Base-by-base conservation (phyloP, 495 filamentous ascomycete species). In the Glonium stellatum region DNA sequence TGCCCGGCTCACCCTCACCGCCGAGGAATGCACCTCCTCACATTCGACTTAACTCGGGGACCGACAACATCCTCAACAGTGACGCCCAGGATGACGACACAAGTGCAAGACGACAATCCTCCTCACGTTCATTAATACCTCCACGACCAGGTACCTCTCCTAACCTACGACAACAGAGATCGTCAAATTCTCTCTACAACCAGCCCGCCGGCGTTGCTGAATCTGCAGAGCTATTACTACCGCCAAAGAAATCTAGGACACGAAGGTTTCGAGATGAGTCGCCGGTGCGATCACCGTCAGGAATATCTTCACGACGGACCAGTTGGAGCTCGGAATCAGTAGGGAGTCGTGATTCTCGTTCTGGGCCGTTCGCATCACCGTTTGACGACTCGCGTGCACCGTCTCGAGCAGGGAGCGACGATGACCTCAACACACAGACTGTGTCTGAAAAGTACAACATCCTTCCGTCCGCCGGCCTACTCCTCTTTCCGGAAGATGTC, bases 361-460 rank as follows among this genome's bases (percentile, higher is more conserved):
- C 70, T 54, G 70, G 74, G 1, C 78, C 77, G n/a, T 81, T 81
- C 63, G 72, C 66, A 6, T 78, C 77, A 18, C 79, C 80, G 4
- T 80, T 80, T 58, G 76, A 79, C 60, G 85, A 87, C 57, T 84
- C 82, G 21, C 77, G 81, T 66, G 75, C 80, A 1, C 80, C 81
- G 13, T 88, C 84, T 46, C 74, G 80, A 58, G 79, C 80, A 6
- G 82, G 77, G 0, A 87, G 84, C 62, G 84, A 87, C 42, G 84
- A 86, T 21, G 75, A 82, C 63, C 71, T 89, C 31, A 89, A 87
- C 65, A 89, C 85, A 4, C 86, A 90, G 71, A 89, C 87, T 4
- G 87, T 89, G 1, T 84, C 84, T 12, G 85, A 88, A 62, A 90
- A 90, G 67, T 90, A 85, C 66, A 88, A 87, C 65, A 89, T 90